These are phyloP conservation scores for Gaertneriomyces sp. DNA, from an alignment of 192 early-diverging fungal genomes.

Conservation along the genomic window DNA sequence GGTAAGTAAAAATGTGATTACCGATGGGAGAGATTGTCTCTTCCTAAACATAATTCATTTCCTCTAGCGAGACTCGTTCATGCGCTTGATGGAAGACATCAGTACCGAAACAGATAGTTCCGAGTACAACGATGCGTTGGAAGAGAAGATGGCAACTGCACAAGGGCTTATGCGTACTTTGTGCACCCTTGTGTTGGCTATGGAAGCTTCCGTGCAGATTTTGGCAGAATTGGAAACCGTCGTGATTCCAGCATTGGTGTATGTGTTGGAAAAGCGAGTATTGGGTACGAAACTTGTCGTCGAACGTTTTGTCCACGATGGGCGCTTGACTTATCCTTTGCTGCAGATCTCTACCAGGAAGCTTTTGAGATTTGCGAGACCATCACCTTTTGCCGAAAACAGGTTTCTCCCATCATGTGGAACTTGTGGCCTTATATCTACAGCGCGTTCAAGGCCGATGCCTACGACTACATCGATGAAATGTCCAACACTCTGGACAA, in stretches of 20 bases:
- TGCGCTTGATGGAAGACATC: conserved; percentile 77
- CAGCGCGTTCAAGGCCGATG: conserved; percentile 73
- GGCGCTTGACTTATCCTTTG: not conserved
- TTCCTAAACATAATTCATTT: conserved; percentile 8
- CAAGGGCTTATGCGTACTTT: conserved; percentile 89
- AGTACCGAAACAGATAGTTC: conserved; percentile 47
- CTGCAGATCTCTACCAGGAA: conserved; percentile 76
- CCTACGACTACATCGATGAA: conserved; percentile 84
- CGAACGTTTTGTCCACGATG: not conserved
- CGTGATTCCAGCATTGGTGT: conserved; percentile 72
- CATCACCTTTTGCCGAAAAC: conserved; percentile 78
- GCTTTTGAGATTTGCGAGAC: conserved; percentile 87
- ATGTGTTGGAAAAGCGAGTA: conserved; percentile 72
- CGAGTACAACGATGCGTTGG: conserved; percentile 55
- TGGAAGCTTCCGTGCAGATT: conserved; percentile 79
- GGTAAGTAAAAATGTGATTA: conserved; percentile 26
- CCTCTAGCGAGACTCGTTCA: conserved; percentile 71
- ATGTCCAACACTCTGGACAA: conserved; percentile 90
- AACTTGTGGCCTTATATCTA: conserved; percentile 74
- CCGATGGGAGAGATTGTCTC: not conserved
- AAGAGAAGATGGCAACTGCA: conserved; percentile 85
- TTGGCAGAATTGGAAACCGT: conserved; percentile 75
- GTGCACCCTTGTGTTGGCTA: conserved; percentile 73
- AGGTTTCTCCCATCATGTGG: conserved; percentile 82
- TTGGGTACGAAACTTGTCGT: conserved; percentile 40